Evolutionary conservation across 202 grass and related monocot genomes (phyloP).

Genomic region (Dendrocalamus latiflorus): DNA sequence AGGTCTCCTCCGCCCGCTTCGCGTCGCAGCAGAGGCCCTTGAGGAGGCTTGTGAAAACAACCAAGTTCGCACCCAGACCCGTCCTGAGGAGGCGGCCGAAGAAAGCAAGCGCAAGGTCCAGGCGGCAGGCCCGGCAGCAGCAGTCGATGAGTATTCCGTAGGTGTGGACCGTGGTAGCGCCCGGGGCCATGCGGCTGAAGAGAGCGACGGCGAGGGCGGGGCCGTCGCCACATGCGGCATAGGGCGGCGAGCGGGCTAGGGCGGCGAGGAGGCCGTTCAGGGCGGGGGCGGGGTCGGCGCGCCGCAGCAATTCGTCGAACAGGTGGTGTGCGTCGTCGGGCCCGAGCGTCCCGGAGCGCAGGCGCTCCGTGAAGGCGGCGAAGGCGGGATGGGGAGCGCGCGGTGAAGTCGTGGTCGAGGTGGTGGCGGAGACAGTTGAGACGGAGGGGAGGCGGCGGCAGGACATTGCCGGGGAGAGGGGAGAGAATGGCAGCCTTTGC

Average conservation of each 20-base stretch:
- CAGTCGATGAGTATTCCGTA: slow-evolving; percentile 12
- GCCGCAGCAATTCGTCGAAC: not conserved
- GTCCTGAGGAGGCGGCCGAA: not conserved
- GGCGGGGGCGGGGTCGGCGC: too few relatives aligned
- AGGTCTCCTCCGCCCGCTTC: too few relatives aligned
- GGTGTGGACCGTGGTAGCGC: not conserved
- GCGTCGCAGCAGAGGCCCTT: too few relatives aligned
- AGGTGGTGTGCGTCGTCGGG: not conserved
- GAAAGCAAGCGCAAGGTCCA: not conserved
- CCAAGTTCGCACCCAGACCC: not conserved
- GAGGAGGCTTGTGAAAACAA: too few relatives aligned
- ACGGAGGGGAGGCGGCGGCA: not conserved
- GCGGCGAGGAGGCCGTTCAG: not conserved
- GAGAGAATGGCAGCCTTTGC: too few relatives aligned
- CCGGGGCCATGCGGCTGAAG: not conserved
- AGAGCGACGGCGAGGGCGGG: not conserved
- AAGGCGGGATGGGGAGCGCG: not conserved
- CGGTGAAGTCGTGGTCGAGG: not conserved
- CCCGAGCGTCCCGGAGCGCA: not conserved
- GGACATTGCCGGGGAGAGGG: too few relatives aligned
- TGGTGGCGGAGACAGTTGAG: not conserved
- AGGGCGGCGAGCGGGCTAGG: not conserved
- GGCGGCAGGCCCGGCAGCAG: not conserved
- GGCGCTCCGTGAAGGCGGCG: not conserved
- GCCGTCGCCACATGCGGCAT: not conserved